Base-by-base conservation (phyloP, 345 rosid genomes). In the Kandelia obovata region DNA sequence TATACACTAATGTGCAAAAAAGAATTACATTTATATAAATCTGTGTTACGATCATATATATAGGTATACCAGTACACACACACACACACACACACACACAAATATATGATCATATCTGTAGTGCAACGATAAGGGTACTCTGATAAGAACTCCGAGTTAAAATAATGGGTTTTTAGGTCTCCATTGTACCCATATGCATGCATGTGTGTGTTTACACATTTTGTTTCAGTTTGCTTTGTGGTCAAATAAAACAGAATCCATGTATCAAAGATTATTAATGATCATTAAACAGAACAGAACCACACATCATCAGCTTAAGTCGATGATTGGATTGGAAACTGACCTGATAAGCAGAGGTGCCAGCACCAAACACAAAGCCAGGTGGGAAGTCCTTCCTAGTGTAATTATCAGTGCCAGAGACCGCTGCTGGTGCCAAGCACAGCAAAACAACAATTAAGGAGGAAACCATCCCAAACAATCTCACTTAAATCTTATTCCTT, bases 291-390 rank as follows among this genome's bases (percentile, higher is more conserved):
- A 10, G 47, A 39, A 39, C 47, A 10, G 4, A 39, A 39, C 47
- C 47, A 2, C 47, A 10, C 4, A 39, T 10, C 4, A 39, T 39
- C 15, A 39, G 47, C 47, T 39, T 9, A 39, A 11, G 47, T 39
- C 11, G 16, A 67, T 31, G 20, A 28, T 15, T 60, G 17, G 58
- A 46, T 21, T 6, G 30, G 37, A 65, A 65, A 28, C 3, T 9
- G 25, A 86, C 90, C 89, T 80, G 91, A 77, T 79, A 86, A 58
- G 94, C 89, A 25, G 94, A 86, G 37, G 87, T 75, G 58, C 73
- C 81, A 53, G 89, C 81, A 30, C 89, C 91, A 23, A 86, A 88
- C 35, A 85, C 76, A 66, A 86, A 88, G 25, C 62, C 81, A 66
- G 82, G 75, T 28, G 88, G 86, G 80, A 88, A 88, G 58, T 86